Evolutionary conservation across 2,329 filamentous ascomycete genomes (phyloP), one percentile per base, ranked within the genome.

Genomic region (Orbilia oligospora): DNA sequence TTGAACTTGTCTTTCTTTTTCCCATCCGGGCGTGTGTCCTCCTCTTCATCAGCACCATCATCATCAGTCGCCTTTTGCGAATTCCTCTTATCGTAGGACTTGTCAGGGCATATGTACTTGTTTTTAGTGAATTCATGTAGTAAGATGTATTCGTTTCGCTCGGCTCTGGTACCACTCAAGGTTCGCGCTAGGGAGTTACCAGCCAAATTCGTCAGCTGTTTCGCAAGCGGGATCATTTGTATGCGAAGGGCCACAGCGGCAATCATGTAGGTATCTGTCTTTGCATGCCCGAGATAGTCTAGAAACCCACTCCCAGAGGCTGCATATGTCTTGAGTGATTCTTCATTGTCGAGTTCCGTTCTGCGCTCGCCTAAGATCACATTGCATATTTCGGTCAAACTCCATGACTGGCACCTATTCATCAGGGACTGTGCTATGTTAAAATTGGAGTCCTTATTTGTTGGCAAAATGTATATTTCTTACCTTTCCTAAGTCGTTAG

Each of bases 1-100:
- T 99, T 98, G 87, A 92, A 99, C 85, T 98, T 99, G 86, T 99
- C 97, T 85, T 97, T 99, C 88, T 98, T 99, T 86, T 97, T 99
- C 76, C 89, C 89, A 80, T 93, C 92, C n/a, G 41, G 55, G 12
- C 58, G 48, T 16, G 38, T 30, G 14, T 63, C 80, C 22, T 55
- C 77, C 4, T 79, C 81, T 8, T 79, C 76, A 8, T 80, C 77
- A 1, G 84, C 86, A 8, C 87, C 89, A 64, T 89, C 89, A 64
- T 89, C 89, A 14, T 84, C 88, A 22, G 91, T 92, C 5, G 33
- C n/a, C 44, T 72, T 72, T 36, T 69, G 70, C 6, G 46, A 38
- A 16, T 18, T 92, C 14, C 90, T 90, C 81, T 91, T 94, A 82
- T 93, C 93, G 55, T 88, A 91, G 81, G 93, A 91, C 85, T 99